Conservation (phyloP, 148 eudicot genomes). For the Vaccinium myrtillus region DNA sequence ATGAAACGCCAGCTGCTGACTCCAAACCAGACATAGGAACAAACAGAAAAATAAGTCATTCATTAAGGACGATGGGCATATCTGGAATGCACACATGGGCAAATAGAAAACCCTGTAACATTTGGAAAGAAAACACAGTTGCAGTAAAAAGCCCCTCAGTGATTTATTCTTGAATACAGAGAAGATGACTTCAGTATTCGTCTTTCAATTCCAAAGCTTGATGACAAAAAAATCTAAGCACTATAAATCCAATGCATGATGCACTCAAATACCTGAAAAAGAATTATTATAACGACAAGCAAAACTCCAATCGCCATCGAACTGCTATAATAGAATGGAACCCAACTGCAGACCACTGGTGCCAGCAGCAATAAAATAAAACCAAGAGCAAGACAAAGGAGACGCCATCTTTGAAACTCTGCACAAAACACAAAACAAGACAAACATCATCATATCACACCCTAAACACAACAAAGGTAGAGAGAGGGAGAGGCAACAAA, state of each 20-base stretch:
- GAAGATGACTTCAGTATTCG: too few species aligned
- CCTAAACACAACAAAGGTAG: neutral
- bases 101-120: too few species aligned
- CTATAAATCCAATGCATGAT: neutral
- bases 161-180: too few species aligned
- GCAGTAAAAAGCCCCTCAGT: too few species aligned
- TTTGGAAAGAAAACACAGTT: too few species aligned
- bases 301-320: slow-evolving; percentile 88
- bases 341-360: slow-evolving; percentile 88
- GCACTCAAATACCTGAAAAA: slow-evolving; percentile 67
- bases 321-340: slow-evolving; percentile 93
- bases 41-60: too few species aligned
- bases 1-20: too few species aligned
- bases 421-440: slow-evolving; percentile 25
- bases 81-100: too few species aligned
- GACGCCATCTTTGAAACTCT: slow-evolving; percentile 88
- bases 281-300: slow-evolving; percentile 79
- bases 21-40: too few species aligned
- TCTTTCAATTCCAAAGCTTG: too few species aligned
- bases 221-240: too few species aligned
- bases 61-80: too few species aligned
- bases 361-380: slow-evolving; percentile 61
- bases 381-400: slow-evolving; percentile 65
- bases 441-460: neutral
- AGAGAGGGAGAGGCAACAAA: neutral